phyloP scores from a whole-genome alignment of 257 asterid species.

The Solanum chmielewskii region DNA sequence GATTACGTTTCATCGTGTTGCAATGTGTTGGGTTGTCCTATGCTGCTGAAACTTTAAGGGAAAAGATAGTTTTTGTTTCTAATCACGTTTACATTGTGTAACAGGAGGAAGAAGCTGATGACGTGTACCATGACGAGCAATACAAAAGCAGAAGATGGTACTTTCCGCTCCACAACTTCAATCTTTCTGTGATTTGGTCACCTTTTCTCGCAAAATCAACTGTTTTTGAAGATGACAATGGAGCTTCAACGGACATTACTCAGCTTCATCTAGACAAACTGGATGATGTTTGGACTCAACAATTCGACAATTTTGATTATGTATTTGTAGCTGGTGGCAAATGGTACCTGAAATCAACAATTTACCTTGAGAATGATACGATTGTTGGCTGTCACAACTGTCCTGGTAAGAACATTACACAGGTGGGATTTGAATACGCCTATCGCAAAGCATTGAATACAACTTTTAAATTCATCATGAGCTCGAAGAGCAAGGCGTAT shows the following conservation, averaged over 20 bases:
- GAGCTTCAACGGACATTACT: slow-evolving; percentile 43
- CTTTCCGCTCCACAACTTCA: slow-evolving; percentile 48
- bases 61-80: background rate
- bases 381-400: slow-evolving; percentile 69
- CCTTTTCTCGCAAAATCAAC: slow-evolving; percentile 56
- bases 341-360: slow-evolving; percentile 65
- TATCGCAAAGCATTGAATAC: slow-evolving; percentile 49
- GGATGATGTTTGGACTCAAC: slow-evolving; percentile 50
- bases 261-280: slow-evolving; percentile 57
- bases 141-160: slow-evolving; percentile 56
- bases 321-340: slow-evolving; percentile 51
- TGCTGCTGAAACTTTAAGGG: background rate
- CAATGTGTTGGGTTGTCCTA: background rate
- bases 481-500: slow-evolving; percentile 17
- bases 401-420: slow-evolving; percentile 39
- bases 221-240: slow-evolving; percentile 53
- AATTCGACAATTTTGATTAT: slow-evolving; percentile 35
- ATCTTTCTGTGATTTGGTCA: slow-evolving; percentile 57
- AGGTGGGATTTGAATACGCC: slow-evolving; percentile 40
- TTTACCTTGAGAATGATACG: slow-evolving; percentile 46
- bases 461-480: slow-evolving; percentile 19
- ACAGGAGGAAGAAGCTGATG: slow-evolving; percentile 56
- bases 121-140: slow-evolving; percentile 56
- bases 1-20: background rate
- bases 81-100: background rate